Base-by-base conservation (phyloP, 352 stramenopile genomes). In the Globisporangium alternatum region DNA sequence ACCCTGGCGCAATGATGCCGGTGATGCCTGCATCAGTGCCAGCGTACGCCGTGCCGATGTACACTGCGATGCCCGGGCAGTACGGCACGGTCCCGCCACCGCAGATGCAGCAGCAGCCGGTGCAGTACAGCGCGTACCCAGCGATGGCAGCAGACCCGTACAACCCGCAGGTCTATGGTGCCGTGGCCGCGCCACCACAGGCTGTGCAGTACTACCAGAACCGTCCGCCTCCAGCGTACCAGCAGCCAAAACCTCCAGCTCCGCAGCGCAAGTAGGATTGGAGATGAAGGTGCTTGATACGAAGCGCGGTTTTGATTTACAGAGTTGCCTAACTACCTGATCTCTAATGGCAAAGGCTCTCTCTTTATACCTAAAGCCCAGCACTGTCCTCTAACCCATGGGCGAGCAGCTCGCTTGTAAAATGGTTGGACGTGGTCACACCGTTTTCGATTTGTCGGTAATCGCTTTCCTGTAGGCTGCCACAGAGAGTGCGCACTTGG, bases 401-500 rank as follows among this genome's bases (percentile, higher is more conserved):
- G n/a, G 9, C 45, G 21, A 52, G 45, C 21, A 52, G 45, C 45
- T 30, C 45, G 5, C 22, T 48, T 48, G 9, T 22, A 22, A 47
- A 48, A 22, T 48, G 17, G 17, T 48, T 48, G 43, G 17, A 22
- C 17, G 5, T 48, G 19, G 7, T 21, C 17, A 22, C 43, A 12
- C 5, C 21, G 43, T 5, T 48, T 22, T 48, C 19, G 22, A 61
- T 43, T 70, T 67, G 56, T 71, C 55, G 41, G 61, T 17, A 30
- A 81, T 47, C 6, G 71, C 64, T 25, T 65, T 75, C 41, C 80
- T 77, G 56, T 88, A 92, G 19, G 52, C 61, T 13, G 79, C 72
- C 15, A 69, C 63, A 25, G 74, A 70, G 4, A 95, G 63, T 22
- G 73, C 58, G 58, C 86, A 95, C 56, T 80, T 84, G n/a, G 72